Conservation (phyloP, 495 filamentous ascomycete species). For the Annulohypoxylon bovei region DNA sequence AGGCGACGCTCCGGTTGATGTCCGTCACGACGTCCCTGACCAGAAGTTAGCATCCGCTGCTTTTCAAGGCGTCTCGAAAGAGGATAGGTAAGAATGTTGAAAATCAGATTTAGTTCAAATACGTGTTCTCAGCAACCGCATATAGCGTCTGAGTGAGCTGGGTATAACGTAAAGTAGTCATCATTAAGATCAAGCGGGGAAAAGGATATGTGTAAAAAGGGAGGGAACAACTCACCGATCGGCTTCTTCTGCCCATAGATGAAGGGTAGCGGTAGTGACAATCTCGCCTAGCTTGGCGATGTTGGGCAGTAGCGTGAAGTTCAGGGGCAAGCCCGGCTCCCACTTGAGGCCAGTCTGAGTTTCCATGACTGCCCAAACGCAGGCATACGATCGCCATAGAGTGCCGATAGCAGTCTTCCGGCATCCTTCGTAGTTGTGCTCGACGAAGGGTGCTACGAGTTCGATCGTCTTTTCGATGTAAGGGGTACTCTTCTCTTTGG, state of each 20-base stretch:
- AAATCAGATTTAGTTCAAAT: constrained; percentile 62
- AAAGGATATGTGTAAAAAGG: constrained; percentile 22
- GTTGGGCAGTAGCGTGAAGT: constrained; percentile 77
- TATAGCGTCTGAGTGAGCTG: constrained; percentile 98
- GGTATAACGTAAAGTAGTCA: constrained; percentile 92
- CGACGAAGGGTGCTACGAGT: constrained; percentile 77
- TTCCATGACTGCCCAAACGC: constrained; percentile 86
- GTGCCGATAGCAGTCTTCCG: constrained; percentile 90
- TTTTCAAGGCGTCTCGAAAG: constrained; percentile 7
- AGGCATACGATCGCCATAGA: constrained; percentile 91
- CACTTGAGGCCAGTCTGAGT: constrained; percentile 82
- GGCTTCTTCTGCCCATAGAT: constrained; percentile 86
- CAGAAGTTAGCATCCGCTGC: constrained; percentile 53
- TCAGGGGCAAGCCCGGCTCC: constrained; percentile 86
- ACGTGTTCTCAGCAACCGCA: constrained; percentile 93
- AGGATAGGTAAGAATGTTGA: constrained; percentile 21
- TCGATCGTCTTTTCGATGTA: constrained; percentile 93
- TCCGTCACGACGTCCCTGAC: constrained; percentile 86
- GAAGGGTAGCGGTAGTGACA: constrained; percentile 83
- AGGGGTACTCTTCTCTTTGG: constrained; percentile 62
- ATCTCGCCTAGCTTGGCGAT: constrained; percentile 88
- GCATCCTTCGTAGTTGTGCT: constrained; percentile 93
- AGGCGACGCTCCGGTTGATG: constrained; percentile 94
- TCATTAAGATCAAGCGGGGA: constrained; percentile 66
- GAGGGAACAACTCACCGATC: constrained; percentile 76